Evolutionary conservation across 2,329 filamentous ascomycete genomes (phyloP), one percentile per base, ranked within the genome.

Genomic region (Apiospora arundinis): DNA sequence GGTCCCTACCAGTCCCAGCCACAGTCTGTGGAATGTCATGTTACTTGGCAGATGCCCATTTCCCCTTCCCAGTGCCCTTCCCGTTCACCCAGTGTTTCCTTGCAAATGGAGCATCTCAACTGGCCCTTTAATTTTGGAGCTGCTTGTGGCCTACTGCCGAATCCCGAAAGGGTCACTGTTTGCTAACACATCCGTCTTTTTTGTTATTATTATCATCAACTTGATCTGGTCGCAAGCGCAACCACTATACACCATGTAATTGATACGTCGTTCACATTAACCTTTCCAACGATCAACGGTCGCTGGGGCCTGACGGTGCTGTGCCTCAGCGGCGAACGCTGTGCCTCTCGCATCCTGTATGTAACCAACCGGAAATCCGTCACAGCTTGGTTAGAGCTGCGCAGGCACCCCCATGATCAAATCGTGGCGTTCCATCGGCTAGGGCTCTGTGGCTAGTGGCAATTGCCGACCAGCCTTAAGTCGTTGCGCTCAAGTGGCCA

Each of bases 111-210:
- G 18, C 56, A 40, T 5, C 18, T n/a, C 32, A 21, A 23, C 32
- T 63, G 56, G 56, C 56, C 52, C 28, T 60, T 37, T 37, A 32
- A 56, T 56, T 56, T 56, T 56, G 49, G 49, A 32, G 16, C 16
- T 21, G 16, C 52, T n/a, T 28, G 9, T 25, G 12, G n/a, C 48
- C 28, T 11, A 37, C 52, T 52, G 56, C 56, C 56, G 56, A 63
- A 63, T 40, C 56, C 56, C 56, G 56, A 63, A 60, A 6, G 18
- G 42, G 9, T 12, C 14, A 28, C 49, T 23, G 49, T 32, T 32
- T 56, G 25, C 25, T 16, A 23, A 56, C 32, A 25, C 32, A 28
- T 32, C 25, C 49, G 49, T 14, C 8, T 25, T 32, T 49, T 32
- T 5, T 32, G 6, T 56, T 25, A 6, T 4, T 52, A 56, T 32